These are phyloP conservation scores for Zygnema circumcarinatum DNA, from an alignment of 139 green algal species.

Conservation along the genomic window DNA sequence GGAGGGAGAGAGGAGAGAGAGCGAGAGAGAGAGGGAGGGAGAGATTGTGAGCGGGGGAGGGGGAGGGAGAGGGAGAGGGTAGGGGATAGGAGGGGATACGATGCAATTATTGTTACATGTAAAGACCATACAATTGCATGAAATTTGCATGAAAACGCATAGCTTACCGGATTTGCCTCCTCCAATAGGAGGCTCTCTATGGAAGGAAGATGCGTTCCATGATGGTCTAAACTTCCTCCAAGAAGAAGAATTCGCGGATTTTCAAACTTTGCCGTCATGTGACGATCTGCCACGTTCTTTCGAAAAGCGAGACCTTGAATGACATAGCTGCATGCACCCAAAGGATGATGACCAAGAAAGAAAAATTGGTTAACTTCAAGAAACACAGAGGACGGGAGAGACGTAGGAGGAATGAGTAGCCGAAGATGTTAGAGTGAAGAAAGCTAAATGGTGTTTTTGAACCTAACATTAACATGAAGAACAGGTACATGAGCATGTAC, in stretches of 20 bases:
- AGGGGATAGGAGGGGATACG: not conserved
- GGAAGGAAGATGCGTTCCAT: slow-evolving; percentile 42
- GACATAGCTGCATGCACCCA: slow-evolving; percentile 32
- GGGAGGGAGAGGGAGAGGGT: not conserved
- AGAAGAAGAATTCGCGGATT: slow-evolving; percentile 58
- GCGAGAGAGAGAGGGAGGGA: not conserved
- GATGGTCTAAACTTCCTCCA: slow-evolving; percentile 59
- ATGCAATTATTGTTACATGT: too few relatives aligned
- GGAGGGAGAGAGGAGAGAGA: not conserved
- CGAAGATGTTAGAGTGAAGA: too few relatives aligned
- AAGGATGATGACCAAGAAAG: too few relatives aligned
- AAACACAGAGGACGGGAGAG: slow-evolving; percentile 3
- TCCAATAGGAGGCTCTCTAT: slow-evolving; percentile 55
- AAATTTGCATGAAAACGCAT: not conserved
- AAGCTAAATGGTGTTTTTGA: too few relatives aligned
- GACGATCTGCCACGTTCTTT: slow-evolving; percentile 66
- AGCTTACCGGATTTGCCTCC: too few relatives aligned
- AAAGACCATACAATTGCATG: not conserved
- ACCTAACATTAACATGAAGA: too few relatives aligned
- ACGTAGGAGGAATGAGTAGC: not conserved
- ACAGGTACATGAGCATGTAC: too few relatives aligned
- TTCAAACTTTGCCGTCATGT: slow-evolving; percentile 34
- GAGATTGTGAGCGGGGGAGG: not conserved
- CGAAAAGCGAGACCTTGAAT: slow-evolving; percentile 53
- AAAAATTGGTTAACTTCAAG: too few relatives aligned